Conservation (phyloP, 768 basidiomycete species). For the Boletus subparvulus region DNA sequence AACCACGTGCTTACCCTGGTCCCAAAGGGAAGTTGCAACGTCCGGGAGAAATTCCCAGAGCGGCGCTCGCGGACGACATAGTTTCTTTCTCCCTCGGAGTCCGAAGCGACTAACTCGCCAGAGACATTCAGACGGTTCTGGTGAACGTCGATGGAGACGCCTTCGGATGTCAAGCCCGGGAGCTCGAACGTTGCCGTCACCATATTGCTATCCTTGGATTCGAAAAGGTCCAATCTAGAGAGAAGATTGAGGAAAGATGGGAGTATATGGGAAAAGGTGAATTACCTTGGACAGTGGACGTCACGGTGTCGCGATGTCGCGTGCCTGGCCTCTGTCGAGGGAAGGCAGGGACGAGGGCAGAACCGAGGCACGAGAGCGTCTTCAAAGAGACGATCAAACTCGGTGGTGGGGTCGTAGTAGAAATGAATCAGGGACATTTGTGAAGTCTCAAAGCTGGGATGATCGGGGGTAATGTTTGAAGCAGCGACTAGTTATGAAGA, state of each 20-base stretch:
- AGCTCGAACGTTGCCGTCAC: constrained; percentile 56
- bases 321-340: background rate
- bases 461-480: background rate
- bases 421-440: constrained; percentile 4
- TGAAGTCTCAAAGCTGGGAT: background rate
- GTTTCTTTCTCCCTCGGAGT: constrained; percentile 34
- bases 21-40: constrained; percentile 47
- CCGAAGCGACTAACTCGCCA: constrained; percentile 38
- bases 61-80: constrained; percentile 46
- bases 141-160: constrained; percentile 47
- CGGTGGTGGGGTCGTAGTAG: constrained; percentile 3
- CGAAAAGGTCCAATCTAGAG: constrained; percentile 47
- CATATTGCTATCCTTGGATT: constrained; percentile 39
- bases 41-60: constrained; percentile 46
- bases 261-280: too few species aligned
- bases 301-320: background rate
- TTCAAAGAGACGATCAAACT: constrained; percentile 9
- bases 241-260: background rate
- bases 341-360: background rate
- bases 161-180: constrained; percentile 51
- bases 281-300: constrained; percentile 25
- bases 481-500: background rate
- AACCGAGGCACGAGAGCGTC: constrained; percentile 24
- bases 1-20: constrained; percentile 37
- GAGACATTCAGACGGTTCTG: constrained; percentile 48